Conservation (phyloP, 208 protist genomes). For the Acanthamoeba culbertsoni region DNA sequence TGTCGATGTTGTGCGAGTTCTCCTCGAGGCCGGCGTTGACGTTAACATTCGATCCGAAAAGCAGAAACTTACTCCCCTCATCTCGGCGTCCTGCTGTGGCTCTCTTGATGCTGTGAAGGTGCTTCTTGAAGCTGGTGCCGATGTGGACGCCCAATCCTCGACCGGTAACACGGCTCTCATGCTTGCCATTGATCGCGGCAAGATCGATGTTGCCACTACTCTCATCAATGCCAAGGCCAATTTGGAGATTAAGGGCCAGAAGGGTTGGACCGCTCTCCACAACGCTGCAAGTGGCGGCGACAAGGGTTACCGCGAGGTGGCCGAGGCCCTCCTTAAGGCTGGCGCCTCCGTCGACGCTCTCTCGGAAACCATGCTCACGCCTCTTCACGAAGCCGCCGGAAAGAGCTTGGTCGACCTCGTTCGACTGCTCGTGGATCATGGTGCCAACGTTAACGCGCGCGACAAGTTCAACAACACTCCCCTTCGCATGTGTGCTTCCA, state of each 20-base stretch:
- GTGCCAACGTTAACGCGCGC: conserved; percentile 36
- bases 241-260: conserved; percentile 39
- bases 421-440: not conserved
- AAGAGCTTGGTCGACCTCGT: conserved; percentile 30
- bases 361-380: conserved; percentile 33
- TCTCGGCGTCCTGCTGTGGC: conserved; percentile 53
- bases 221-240: conserved; percentile 20
- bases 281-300: conserved; percentile 32
- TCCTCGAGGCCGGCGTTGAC: conserved; percentile 49
- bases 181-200: conserved; percentile 54
- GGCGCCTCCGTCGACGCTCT: conserved; percentile 19
- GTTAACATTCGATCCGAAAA: conserved; percentile 45
- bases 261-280: conserved; percentile 53
- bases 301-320: conserved; percentile 53
- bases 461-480: conserved; percentile 61
- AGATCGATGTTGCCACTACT: conserved; percentile 29
- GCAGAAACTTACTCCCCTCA: conserved; percentile 52
- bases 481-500: conserved; percentile 51
- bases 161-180: conserved; percentile 53
- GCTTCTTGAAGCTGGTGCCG: conserved; percentile 36
- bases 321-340: conserved; percentile 20
- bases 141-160: conserved; percentile 54
- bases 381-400: conserved; percentile 6
- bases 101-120: not conserved
- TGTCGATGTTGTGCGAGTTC: conserved; percentile 13